Evolutionary conservation across 83 land plant genomes (phyloP), one percentile per base, ranked within the genome.

Genomic region (Diphasiastrum complanatum): DNA sequence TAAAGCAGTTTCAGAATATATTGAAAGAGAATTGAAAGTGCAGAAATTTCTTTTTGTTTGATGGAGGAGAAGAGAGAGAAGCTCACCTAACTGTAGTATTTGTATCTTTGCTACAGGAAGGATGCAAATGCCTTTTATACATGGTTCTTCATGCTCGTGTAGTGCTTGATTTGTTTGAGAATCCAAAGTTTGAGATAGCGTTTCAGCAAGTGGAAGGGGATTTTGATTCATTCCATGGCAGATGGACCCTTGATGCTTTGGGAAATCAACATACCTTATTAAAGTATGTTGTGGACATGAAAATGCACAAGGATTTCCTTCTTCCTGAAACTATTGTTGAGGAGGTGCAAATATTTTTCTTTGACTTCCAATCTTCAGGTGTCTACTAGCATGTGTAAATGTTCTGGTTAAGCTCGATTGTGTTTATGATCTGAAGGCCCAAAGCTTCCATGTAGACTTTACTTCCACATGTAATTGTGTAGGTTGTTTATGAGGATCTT

Each of bases 81-180:
- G n/a, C n/a, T n/a, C 12, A 22, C 64, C 30, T 61, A 1, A 40
- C n/a, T 49, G 18, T 47, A 29, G 22, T 38, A 5, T 27, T 20
- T 31, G 35, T 60, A 45, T 64, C 78, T 37, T 31, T 33, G 22
- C 16, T 24, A 33, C 83, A 93, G 98, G 98, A 93, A 73, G 98
- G 98, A 57, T 93, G 96, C 85, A 93, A 89, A 72, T 83, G 98
- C 25, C 78, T 93, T 25, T 32, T 93, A 41, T 93, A 93, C 67
- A 89, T 93, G 98, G 89, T 89, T 38, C 82, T 93, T 25, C 98
- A 93, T 80, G 96, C 98, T 53, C 91, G 98, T 18, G 96, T 89
- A 37, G 83, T 89, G 16, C 61, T 93, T 34, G 96, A 93, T 48
- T 68, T 93, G 70, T 75, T 72, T 71, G 98, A 93, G 46, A 57